Evolutionary conservation across 768 basidiomycete species (phyloP).

Genomic region (Leccinellum albellum): DNA sequence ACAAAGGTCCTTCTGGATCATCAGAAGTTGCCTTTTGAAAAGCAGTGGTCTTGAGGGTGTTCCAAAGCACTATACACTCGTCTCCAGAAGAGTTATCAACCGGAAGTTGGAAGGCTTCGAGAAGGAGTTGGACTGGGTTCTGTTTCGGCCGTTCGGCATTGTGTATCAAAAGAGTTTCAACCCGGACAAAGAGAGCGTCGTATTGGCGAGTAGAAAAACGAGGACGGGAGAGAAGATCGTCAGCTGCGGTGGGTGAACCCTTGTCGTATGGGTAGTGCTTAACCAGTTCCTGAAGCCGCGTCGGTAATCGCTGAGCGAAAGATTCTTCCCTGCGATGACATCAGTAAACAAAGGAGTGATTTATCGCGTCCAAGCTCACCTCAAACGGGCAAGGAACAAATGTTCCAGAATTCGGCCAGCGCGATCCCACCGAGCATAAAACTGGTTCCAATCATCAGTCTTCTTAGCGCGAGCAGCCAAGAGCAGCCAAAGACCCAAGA

Average conservation of each 20-base stretch:
- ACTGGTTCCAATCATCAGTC: slow-evolving; percentile 57
- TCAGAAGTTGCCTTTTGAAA: slow-evolving; percentile 26
- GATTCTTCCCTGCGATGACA: slow-evolving; percentile 51
- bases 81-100: slow-evolving; percentile 31
- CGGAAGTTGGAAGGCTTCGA: slow-evolving; percentile 53
- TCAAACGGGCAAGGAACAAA: slow-evolving; percentile 66
- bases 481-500: slow-evolving; percentile 72
- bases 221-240: slow-evolving; percentile 55
- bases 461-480: slow-evolving; percentile 43
- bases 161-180: slow-evolving; percentile 52
- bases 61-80: slow-evolving; percentile 49
- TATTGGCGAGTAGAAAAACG: slow-evolving; percentile 64
- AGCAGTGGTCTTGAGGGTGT: slow-evolving; percentile 44
- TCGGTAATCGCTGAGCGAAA: slow-evolving; percentile 53
- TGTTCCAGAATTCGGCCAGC: slow-evolving; percentile 73
- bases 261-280: slow-evolving; percentile 61
- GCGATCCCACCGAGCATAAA: slow-evolving; percentile 74
- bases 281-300: slow-evolving; percentile 67
- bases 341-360: slow-evolving; percentile 3
- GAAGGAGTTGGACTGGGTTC: slow-evolving; percentile 57
- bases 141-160: slow-evolving; percentile 36
- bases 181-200: slow-evolving; percentile 63
- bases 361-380: slow-evolving; percentile 39
- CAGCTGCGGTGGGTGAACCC: slow-evolving; percentile 27
- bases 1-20: slow-evolving; percentile 32